A percentile compares a stretch with the other conserved stretches of the same genome.
phyloP scores from a whole-genome alignment of 164 flowering plant genomes.

The Macadamia integrifolia region DNA sequence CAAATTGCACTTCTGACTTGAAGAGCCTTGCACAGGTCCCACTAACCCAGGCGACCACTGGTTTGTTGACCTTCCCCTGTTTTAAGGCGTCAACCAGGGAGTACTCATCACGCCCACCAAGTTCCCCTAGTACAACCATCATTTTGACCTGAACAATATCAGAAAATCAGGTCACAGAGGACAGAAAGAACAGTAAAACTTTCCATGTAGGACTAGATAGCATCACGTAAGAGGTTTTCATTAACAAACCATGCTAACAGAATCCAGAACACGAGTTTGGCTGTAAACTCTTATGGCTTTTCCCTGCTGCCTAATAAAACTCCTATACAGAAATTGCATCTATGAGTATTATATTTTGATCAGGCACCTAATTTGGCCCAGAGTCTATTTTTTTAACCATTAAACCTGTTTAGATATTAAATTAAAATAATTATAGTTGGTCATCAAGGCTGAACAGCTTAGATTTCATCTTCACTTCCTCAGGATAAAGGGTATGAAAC shows the following conservation, averaged over 20 bases:
- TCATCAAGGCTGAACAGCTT: background rate
- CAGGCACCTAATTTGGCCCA: background rate
- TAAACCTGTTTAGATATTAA: background rate
- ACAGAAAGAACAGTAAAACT: background rate
- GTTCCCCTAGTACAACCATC: conserved; percentile 98
- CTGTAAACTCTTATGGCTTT: background rate
- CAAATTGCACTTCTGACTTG: conserved; percentile 99
- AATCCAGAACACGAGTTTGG: background rate
- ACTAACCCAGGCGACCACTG: conserved; percentile 99
- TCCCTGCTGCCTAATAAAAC: background rate
- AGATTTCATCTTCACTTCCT: no score
- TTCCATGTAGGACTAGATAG: background rate
- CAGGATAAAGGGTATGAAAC: no score
- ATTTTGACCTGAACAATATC: conserved; percentile 63
- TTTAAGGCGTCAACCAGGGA: conserved; percentile 96
- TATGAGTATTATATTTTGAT: background rate
- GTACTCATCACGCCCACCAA: conserved; percentile 98
- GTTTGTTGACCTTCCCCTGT: conserved; percentile 87
- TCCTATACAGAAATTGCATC: background rate
- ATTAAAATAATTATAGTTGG: background rate
- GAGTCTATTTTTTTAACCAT: background rate
- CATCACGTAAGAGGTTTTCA: background rate
- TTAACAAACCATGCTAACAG: background rate
- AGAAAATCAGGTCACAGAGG: background rate
- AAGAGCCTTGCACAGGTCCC: conserved; percentile 98